phyloP scores from a whole-genome alignment of 352 stramenopile species.

The Phytophthora uliginosa region DNA sequence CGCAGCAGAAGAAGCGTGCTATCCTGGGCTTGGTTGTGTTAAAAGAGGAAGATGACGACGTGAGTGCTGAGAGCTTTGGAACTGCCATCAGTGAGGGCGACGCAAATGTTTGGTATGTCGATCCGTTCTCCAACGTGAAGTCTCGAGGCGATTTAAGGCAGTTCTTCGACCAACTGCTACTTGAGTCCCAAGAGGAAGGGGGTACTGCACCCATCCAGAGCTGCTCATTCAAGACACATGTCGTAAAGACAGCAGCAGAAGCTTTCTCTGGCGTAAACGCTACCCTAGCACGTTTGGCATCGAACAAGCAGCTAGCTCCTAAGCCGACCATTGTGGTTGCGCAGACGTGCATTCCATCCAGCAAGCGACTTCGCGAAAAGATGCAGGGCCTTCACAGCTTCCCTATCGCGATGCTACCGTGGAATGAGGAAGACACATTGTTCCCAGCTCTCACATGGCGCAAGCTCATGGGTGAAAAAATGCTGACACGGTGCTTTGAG shows the following conservation, averaged over 20 bases:
- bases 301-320: slow-evolving; percentile 79
- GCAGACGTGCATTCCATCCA: slow-evolving; percentile 70
- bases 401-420: slow-evolving; percentile 91
- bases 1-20: slow-evolving; percentile 74
- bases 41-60: slow-evolving; percentile 43
- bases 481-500: slow-evolving; percentile 81
- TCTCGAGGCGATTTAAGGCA: slow-evolving; percentile 63
- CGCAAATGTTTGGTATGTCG: slow-evolving; percentile 73
- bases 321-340: slow-evolving; percentile 92
- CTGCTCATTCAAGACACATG: slow-evolving; percentile 69
- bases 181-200: slow-evolving; percentile 49
- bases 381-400: slow-evolving; percentile 94
- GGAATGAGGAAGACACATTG: slow-evolving; percentile 76
- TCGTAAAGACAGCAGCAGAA: slow-evolving; percentile 82
- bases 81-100: slow-evolving; percentile 47
- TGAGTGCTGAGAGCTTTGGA: slow-evolving; percentile 15
- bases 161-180: slow-evolving; percentile 61
- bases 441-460: slow-evolving; percentile 97
- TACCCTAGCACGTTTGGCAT: slow-evolving; percentile 82
- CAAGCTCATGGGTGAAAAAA: slow-evolving; percentile 79
- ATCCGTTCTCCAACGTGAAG: slow-evolving; percentile 69
- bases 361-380: slow-evolving; percentile 73
- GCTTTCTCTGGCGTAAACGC: slow-evolving; percentile 92
- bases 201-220: slow-evolving; percentile 44
- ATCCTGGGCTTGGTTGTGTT: slow-evolving; percentile 65